A percentile compares a stretch with the other conserved stretches of the same genome.
Conservation (phyloP, 2,329 filamentous ascomycete genomes). For the Cladosporium sp. region DNA sequence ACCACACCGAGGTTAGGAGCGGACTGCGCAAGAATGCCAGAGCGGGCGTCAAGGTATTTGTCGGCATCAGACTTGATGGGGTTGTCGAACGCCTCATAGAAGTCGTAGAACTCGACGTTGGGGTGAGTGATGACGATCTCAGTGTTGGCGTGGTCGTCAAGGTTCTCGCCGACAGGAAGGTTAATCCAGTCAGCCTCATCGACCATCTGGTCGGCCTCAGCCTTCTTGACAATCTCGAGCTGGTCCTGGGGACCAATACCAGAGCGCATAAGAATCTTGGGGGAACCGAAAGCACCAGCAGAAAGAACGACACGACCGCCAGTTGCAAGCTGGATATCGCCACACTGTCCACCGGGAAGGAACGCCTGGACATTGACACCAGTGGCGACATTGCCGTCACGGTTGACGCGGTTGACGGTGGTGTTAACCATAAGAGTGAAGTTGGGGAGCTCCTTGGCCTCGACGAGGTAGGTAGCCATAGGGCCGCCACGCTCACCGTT, state of each 20-base stretch:
- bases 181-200: constrained; percentile 52
- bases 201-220: constrained; percentile 49
- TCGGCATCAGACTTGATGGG: constrained; percentile 45
- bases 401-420: constrained; percentile 66
- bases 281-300: constrained; percentile 68
- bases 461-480: constrained; percentile 69
- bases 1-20: constrained; percentile 67
- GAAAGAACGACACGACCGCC: constrained; percentile 68
- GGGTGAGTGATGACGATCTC: constrained; percentile 56
- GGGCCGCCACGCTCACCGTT: constrained; percentile 69
- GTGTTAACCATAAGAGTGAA: constrained; percentile 70
- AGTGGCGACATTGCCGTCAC: constrained; percentile 62
- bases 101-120: constrained; percentile 64
- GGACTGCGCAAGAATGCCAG: constrained; percentile 64
- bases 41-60: constrained; percentile 49
- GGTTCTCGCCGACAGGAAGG: constrained; percentile 54
- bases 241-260: constrained; percentile 64
- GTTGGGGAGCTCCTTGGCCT: constrained; percentile 60
- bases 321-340: constrained; percentile 62
- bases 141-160: constrained; percentile 60
- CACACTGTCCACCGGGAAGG: constrained; percentile 56
- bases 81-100: constrained; percentile 60
- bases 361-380: constrained; percentile 68
- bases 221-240: constrained; percentile 49
- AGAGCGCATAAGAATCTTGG: constrained; percentile 68